phyloP scores from a whole-genome alignment of 1,284 basidiomycete species.

The Cutaneotrichosporon mucoides region DNA sequence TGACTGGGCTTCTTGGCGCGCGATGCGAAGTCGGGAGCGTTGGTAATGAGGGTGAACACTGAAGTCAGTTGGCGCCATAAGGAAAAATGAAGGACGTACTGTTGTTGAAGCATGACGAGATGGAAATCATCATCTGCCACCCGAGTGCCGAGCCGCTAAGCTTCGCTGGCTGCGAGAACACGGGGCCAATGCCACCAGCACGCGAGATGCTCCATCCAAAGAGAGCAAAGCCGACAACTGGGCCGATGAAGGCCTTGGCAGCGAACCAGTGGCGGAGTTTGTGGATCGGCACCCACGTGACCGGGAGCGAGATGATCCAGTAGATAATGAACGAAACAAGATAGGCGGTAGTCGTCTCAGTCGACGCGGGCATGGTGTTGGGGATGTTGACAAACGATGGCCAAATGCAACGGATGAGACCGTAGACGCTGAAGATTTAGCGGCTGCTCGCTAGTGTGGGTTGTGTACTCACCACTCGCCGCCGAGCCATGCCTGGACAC shows the following conservation, averaged over 20 bases:
- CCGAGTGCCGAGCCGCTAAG: conserved; percentile 66
- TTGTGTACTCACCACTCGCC: conserved; percentile 48
- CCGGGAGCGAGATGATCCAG: conserved; percentile 72
- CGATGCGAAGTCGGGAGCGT: conserved; percentile 69
- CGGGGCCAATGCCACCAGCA: conserved; percentile 72
- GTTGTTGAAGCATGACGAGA: conserved; percentile 76
- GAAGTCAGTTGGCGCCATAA: not conserved
- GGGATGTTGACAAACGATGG: conserved; percentile 65
- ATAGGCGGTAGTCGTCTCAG: conserved; percentile 47
- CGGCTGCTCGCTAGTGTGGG: not conserved
- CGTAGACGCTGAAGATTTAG: conserved; percentile 54
- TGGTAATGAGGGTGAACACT: conserved; percentile 50
- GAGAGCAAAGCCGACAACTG: conserved; percentile 67
- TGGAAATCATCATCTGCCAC: conserved; percentile 73
- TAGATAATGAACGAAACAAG: conserved; percentile 77
- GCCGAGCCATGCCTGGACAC: conserved; percentile 75
- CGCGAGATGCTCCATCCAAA: conserved; percentile 76
- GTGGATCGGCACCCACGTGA: conserved; percentile 76
- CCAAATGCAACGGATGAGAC: conserved; percentile 69
- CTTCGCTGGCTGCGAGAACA: conserved; percentile 63
- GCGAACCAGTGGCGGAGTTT: conserved; percentile 78
- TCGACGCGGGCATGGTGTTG: conserved; percentile 65
- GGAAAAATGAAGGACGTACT: conserved; percentile 47
- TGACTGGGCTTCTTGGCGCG: conserved; percentile 64
- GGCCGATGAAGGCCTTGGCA: conserved; percentile 64